A percentile compares a stretch with the other conserved stretches of the same genome.
Conservation (phyloP, 2,329 filamentous ascomycete species). For the Claviceps sp. region DNA sequence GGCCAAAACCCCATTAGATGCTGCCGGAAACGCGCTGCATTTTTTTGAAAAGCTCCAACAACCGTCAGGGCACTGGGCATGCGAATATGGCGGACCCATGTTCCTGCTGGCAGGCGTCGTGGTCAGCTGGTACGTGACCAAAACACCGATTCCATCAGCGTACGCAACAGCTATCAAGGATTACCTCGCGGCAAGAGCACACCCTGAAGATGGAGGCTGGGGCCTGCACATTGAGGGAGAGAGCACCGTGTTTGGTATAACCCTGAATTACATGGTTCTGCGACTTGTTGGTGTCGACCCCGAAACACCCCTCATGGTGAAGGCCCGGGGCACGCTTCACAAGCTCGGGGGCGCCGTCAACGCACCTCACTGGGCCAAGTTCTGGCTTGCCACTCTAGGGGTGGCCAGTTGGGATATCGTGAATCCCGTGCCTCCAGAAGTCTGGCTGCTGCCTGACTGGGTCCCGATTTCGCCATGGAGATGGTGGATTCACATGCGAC, state of each 20-base stretch:
- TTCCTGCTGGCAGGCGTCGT: conserved; percentile 82
- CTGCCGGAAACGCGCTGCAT: conserved; percentile 67
- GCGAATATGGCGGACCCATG: conserved; percentile 96
- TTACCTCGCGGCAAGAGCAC: conserved; percentile 75
- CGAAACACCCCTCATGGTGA: conserved; percentile 74
- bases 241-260: conserved; percentile 80
- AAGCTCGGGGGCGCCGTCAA: conserved; percentile 73
- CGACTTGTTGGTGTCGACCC: conserved; percentile 71
- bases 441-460: conserved; percentile 91
- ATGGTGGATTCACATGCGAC: conserved; percentile 98
- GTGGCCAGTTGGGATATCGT: conserved; percentile 83
- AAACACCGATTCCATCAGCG: conserved; percentile 69
- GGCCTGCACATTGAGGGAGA: conserved; percentile 90
- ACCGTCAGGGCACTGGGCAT: conserved; percentile 83
- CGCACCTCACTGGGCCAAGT: conserved; percentile 92
- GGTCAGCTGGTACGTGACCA: conserved; percentile 76
- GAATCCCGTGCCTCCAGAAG: conserved; percentile 83
- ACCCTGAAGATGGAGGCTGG: conserved; percentile 90
- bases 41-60: conserved; percentile 89
- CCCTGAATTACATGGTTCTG: conserved; percentile 73
- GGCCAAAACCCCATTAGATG: conserved; percentile 59
- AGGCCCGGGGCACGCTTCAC: conserved; percentile 70
- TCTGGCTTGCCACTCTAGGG: conserved; percentile 78
- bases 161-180: conserved; percentile 82
- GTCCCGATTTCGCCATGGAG: conserved; percentile 79